These are phyloP conservation scores for Blastobotrys robertii DNA, from an alignment of 805 yeast genomes.

Conservation along the genomic window DNA sequence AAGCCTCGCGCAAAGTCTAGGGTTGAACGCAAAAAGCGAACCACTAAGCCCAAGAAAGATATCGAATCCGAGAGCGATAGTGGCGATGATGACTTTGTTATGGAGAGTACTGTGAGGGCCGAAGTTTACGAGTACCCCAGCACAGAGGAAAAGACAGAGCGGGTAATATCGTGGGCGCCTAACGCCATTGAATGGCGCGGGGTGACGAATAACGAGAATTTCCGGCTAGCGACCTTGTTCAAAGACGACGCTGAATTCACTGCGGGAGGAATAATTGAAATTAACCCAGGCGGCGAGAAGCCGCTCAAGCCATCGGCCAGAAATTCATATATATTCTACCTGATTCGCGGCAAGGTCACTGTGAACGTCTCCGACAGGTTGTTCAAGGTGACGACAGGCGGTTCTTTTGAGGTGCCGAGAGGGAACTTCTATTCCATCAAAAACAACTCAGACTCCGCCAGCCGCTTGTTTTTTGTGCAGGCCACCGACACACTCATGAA, in stretches of 20 bases:
- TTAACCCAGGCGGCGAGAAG: slow-evolving; percentile 40
- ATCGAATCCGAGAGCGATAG: slow-evolving; percentile 1
- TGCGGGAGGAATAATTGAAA: slow-evolving; percentile 13
- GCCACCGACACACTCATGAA: slow-evolving; percentile 26
- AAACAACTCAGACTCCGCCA: slow-evolving; percentile 48
- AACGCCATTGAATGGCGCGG: slow-evolving; percentile 33
- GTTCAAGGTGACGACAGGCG: slow-evolving; percentile 59
- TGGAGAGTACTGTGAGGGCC: slow-evolving; percentile 4
- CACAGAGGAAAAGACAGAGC: slow-evolving; percentile 33
- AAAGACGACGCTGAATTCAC: slow-evolving; percentile 25
- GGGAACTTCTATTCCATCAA: slow-evolving; percentile 61
- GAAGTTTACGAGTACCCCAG: slow-evolving; percentile 46
- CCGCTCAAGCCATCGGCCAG: slow-evolving; percentile 52
- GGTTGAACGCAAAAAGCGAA: neutral
- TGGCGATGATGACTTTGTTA: slow-evolving; percentile 3
- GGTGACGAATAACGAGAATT: slow-evolving; percentile 39
- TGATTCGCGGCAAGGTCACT: slow-evolving; percentile 59
- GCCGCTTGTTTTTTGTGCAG: slow-evolving; percentile 69
- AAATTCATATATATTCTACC: slow-evolving; percentile 65
- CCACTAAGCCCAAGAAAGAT: neutral
- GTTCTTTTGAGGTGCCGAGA: slow-evolving; percentile 75
- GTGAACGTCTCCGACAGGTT: slow-evolving; percentile 50
- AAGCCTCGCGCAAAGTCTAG: neutral
- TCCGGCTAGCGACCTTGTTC: slow-evolving; percentile 53
- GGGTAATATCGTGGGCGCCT: slow-evolving; percentile 53